These are phyloP conservation scores for Salix exigua DNA, from an alignment of 345 rosid genomes.

Conservation along the genomic window DNA sequence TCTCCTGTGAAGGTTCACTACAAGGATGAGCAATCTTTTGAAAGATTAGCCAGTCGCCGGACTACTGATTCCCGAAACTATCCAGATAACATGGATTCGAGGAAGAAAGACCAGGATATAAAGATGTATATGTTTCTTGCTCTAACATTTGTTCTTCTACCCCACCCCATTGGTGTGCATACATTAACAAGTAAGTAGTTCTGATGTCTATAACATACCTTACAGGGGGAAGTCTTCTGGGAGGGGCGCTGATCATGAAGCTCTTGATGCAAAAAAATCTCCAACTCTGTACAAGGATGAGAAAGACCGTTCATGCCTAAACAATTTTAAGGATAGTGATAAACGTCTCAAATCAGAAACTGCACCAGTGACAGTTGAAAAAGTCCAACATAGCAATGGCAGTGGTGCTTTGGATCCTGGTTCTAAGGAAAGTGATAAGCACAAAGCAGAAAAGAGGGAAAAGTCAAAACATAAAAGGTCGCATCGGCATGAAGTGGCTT, in stretches of 20 bases:
- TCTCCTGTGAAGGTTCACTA: conserved; percentile 22
- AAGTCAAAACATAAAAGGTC: conserved; percentile 62
- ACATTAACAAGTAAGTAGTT: background rate
- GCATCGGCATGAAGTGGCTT: conserved; percentile 45
- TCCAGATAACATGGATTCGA: conserved; percentile 23
- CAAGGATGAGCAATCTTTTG: conserved; percentile 27
- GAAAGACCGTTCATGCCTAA: conserved; percentile 23
- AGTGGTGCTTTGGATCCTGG: conserved; percentile 42
- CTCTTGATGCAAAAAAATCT: conserved; percentile 38
- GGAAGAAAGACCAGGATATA: conserved; percentile 40
- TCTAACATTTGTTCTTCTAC: background rate
- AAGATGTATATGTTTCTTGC: conserved; percentile 39
- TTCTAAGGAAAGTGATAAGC: conserved; percentile 51
- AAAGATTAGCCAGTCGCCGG: conserved; percentile 18
- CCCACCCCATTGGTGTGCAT: background rate
- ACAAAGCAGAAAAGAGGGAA: conserved; percentile 40
- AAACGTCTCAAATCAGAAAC: conserved; percentile 25
- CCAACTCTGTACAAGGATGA: conserved; percentile 35
- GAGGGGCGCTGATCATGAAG: conserved; percentile 29
- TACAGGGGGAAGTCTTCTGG: conserved; percentile 52
- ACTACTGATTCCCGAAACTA: conserved; percentile 23
- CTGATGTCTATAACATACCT: conserved; percentile 24
- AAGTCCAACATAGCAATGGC: conserved; percentile 37
- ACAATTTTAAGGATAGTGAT: conserved; percentile 33
- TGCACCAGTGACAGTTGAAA: conserved; percentile 29